Base-by-base conservation (phyloP, 2,329 filamentous ascomycete genomes). In the Juglanconis sp. region DNA sequence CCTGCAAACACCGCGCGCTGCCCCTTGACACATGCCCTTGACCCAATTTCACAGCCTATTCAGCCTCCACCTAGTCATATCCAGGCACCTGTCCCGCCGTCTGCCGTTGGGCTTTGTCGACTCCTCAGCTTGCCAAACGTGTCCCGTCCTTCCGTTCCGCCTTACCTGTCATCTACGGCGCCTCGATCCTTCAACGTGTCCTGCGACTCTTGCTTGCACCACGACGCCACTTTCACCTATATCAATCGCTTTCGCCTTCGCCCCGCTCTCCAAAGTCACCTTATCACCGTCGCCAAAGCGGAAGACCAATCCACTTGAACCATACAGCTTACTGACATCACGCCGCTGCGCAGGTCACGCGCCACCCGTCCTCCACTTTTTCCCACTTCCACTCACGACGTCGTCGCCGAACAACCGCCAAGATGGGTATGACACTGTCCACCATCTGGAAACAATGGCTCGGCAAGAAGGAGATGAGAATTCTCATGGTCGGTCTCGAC, bases 391-490 rank as follows among this genome's bases (percentile, higher is more conserved):
- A 42, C 38, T 40, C 44, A 42, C 53, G 31, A 56, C 17, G 11
- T 51, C 32, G 48, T 44, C 67, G 72, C 71, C 74, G 75, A 57
- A 63, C 72, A 73, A 76, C 79, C 83, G 84, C 85, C 82, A 93
- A 79, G 80, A 99, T 99, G 95, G 95, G 95, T 96, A 86, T 98
- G 54, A 48, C 54, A 57, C 54, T 57, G 46, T 57, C 54, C 79
- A 87, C 90, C 76, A 92, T 98, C 82, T 98, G 93, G 73, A 96
- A 95, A 87, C 79, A 98, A 57, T 57, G 54, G 54, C 49, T 57
- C 47, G 92, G 94, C 75, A 96, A 96, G 90, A 98, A 98, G 89
- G 95, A 99, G 88, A 99, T 99, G 95, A 89, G 95, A 85, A 97
- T 99, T 83, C 81, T 99, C 80, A 99, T 99, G 95, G 93, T 99